These are phyloP conservation scores for Phytophthora cryptogea DNA, from an alignment of 352 stramenopile genomes.

Conservation along the genomic window DNA sequence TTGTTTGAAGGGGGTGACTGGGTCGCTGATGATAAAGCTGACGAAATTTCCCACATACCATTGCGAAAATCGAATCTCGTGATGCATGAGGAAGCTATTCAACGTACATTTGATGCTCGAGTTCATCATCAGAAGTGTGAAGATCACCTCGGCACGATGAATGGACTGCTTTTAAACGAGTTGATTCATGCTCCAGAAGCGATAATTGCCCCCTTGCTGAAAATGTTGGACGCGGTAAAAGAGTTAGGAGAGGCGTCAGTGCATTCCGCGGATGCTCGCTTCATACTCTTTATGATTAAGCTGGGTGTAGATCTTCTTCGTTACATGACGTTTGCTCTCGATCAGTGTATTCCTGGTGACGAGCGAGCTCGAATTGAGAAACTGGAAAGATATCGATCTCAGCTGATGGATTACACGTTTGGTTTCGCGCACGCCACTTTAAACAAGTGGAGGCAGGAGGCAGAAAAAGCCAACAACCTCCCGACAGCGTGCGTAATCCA, in stretches of 20 bases:
- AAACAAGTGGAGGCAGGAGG: conserved; percentile 79
- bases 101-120: conserved; percentile 72
- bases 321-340: conserved; percentile 79
- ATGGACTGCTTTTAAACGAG: conserved; percentile 98
- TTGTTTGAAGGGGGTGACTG: conserved; percentile 91
- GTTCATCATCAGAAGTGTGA: conserved; percentile 82
- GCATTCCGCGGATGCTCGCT: conserved; percentile 80
- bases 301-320: conserved; percentile 77
- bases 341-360: conserved; percentile 40
- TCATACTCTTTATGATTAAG: conserved; percentile 91
- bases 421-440: conserved; percentile 73
- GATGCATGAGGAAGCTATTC: conserved; percentile 80
- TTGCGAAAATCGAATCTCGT: conserved; percentile 83
- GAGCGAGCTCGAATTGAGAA: conserved; percentile 43
- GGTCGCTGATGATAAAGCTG: conserved; percentile 62
- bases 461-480: conserved; percentile 73
- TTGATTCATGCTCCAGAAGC: conserved; percentile 95
- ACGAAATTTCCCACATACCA: conserved; percentile 77
- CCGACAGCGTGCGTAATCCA: conserved; percentile 86
- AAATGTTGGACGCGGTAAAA: conserved; percentile 82
- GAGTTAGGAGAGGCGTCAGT: conserved; percentile 84
- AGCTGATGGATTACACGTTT: conserved; percentile 65
- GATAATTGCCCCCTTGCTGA: conserved; percentile 69
- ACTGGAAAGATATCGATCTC: conserved; percentile 55
- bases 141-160: conserved; percentile 94